Base-by-base conservation (phyloP, 1,284 basidiomycete genomes). In the Acaromyces ingoldii region DNA sequence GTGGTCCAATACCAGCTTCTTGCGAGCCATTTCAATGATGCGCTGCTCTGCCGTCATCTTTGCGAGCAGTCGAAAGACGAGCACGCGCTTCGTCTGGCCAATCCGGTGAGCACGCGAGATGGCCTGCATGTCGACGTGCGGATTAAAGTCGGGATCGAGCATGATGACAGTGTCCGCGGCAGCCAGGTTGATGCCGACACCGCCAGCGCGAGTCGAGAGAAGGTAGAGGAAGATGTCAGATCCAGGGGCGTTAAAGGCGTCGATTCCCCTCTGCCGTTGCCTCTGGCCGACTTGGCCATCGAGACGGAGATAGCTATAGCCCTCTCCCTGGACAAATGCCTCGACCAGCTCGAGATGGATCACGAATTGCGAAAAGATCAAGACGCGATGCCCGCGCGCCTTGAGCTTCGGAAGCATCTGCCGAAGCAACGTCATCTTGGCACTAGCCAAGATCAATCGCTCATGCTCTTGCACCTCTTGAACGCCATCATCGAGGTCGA, bases 111-210 rank as follows among this genome's bases (percentile, higher is more conserved):
- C 84, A 52, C 91, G 84, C 11, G 90, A 86, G 58, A 95, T 92
- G 31, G 91, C 91, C 86, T 93, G 67, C 53, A 77, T 62, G 51
- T 75, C 87, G 77, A 88, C 85, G 76, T 93, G 91, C 13, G 91
- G 91, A 68, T 96, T 96, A 77, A 91, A 96, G 78, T 96, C 91
- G 0, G 88, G 87, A 70, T 92, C 91, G 21, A 48, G 28, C 21
- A 48, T 85, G 54, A 97, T 91, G 40, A 96, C 91, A 1, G 88
- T 91, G 66, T 92, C 89, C 30, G 90, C 89, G 0, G 76, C 70
- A 21, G 78, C 77, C 6, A 79, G 69, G 52, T 79, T 81, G 60
- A 75, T 73, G 7, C 74, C 75, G 34, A 76, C 76, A 41, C 77
- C 77, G 44, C 78, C 78, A 21, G 74, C 73, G 40, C 66, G 53